Conservation (phyloP, 331 rosid genomes). For the Phaseolus coccineus region DNA sequence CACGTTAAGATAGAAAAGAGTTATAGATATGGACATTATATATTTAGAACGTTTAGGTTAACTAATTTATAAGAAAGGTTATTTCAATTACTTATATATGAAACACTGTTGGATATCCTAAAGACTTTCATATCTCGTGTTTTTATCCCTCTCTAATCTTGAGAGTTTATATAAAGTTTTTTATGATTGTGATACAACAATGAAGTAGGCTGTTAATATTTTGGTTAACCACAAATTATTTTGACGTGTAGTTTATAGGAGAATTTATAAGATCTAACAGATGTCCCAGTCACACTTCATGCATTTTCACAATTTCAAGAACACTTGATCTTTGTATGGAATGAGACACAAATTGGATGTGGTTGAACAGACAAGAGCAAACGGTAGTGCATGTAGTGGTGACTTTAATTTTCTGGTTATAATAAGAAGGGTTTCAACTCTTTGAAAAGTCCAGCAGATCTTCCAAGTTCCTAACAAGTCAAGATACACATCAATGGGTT, state of each 20-base stretch:
- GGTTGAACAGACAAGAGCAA: constrained; percentile 50
- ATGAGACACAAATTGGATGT: constrained; percentile 31
- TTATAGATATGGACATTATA: too few species aligned
- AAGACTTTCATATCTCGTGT: background rate
- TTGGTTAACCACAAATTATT: background rate
- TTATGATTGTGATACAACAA: background rate
- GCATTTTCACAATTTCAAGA: constrained; percentile 46
- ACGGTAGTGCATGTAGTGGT: constrained; percentile 24
- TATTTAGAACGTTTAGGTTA: background rate
- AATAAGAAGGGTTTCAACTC: constrained; percentile 35
- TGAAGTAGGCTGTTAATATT: background rate
- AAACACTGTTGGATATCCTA: too few species aligned
- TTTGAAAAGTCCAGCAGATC: constrained; percentile 7
- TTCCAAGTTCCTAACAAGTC: constrained; percentile 26
- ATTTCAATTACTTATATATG: background rate
- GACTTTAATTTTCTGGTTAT: constrained; percentile 24
- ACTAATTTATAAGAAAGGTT: background rate
- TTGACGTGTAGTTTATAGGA: background rate
- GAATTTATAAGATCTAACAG: background rate
- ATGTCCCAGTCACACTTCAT: constrained; percentile 39
- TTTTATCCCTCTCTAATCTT: background rate
- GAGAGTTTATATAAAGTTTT: too few species aligned
- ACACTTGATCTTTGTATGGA: constrained; percentile 55
- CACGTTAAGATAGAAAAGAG: too few species aligned
- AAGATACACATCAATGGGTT: constrained; percentile 42